These are phyloP conservation scores for Asterochloris sp. DNA, from an alignment of 139 green algal genomes.

Conservation along the genomic window DNA sequence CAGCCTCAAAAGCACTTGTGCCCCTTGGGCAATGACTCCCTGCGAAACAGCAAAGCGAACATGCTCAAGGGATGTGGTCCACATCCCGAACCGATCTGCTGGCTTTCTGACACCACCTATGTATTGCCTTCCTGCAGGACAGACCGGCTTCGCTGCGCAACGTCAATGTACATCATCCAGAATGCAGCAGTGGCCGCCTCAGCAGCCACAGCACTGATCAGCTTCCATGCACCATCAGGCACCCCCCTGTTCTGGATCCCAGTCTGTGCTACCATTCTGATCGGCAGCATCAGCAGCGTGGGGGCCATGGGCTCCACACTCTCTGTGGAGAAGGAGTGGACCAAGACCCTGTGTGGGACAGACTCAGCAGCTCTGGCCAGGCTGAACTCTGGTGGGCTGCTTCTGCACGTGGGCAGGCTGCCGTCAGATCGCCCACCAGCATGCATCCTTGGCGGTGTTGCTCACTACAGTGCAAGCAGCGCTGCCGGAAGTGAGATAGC, in stretches of 20 bases:
- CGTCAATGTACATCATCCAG: conserved; percentile 52
- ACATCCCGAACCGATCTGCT: too few species aligned
- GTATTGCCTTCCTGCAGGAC: not conserved
- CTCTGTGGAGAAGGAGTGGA: conserved; percentile 61
- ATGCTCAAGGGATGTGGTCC: too few species aligned
- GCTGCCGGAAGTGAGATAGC: too few species aligned
- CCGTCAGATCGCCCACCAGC: not conserved
- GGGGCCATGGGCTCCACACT: conserved; percentile 53
- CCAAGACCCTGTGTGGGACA: conserved; percentile 38
- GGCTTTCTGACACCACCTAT: not conserved
- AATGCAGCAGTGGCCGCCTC: conserved; percentile 51
- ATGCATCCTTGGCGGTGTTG: not conserved
- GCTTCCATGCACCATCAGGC: not conserved
- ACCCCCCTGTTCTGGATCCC: conserved; percentile 38
- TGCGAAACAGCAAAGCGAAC: too few species aligned
- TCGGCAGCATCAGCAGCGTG: conserved; percentile 48
- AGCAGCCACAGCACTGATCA: conserved; percentile 38
- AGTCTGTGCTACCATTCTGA: conserved; percentile 25
- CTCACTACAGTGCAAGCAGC: not conserved
- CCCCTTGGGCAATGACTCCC: too few species aligned
- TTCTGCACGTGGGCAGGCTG: not conserved
- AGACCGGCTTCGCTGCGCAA: conserved; percentile 32
- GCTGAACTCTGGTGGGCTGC: conserved; percentile 44
- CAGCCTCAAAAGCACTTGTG: too few species aligned
- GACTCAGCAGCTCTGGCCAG: conserved; percentile 32